Evolutionary conservation across 1,284 basidiomycete genomes (phyloP).

Genomic region (Inonotus hispidus): DNA sequence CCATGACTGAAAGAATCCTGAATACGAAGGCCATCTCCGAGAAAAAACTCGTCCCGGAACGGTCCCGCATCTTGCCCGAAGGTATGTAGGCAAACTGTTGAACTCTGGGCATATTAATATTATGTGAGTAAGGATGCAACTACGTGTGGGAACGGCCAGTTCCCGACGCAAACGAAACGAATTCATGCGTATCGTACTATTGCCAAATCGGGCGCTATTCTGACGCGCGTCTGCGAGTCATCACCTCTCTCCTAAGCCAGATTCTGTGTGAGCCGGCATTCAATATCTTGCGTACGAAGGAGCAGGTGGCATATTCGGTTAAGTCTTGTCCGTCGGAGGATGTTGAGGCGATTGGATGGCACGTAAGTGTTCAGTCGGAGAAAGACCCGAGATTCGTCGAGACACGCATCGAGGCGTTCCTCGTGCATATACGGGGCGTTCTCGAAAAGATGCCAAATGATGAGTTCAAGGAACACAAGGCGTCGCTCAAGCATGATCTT

Average conservation of each 20-base stretch:
- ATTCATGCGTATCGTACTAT: slow-evolving; percentile 81
- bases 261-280: slow-evolving; percentile 88
- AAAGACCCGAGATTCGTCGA: slow-evolving; percentile 80
- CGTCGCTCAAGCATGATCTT: slow-evolving; percentile 58
- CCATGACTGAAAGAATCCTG: slow-evolving; percentile 69
- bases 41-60: slow-evolving; percentile 49
- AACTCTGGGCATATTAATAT: slow-evolving; percentile 20
- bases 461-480: slow-evolving; percentile 57
- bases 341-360: slow-evolving; percentile 68
- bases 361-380: slow-evolving; percentile 90
- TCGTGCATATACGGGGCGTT: slow-evolving; percentile 60
- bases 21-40: slow-evolving; percentile 49
- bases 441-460: slow-evolving; percentile 54
- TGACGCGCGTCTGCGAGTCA: slow-evolving; percentile 53
- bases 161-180: slow-evolving; percentile 84
- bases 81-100: slow-evolving; percentile 37
- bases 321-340: slow-evolving; percentile 54
- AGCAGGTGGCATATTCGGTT: slow-evolving; percentile 94
- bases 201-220: slow-evolving; percentile 62
- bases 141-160: slow-evolving; percentile 65
- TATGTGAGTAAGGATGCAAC: slow-evolving; percentile 51
- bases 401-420: slow-evolving; percentile 82
- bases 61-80: slow-evolving; percentile 63
- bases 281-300: slow-evolving; percentile 89
- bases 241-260: slow-evolving; percentile 60